These are phyloP conservation scores for Candida labiduridarum DNA, from an alignment of 1,139 yeast species.

Conservation along the genomic window DNA sequence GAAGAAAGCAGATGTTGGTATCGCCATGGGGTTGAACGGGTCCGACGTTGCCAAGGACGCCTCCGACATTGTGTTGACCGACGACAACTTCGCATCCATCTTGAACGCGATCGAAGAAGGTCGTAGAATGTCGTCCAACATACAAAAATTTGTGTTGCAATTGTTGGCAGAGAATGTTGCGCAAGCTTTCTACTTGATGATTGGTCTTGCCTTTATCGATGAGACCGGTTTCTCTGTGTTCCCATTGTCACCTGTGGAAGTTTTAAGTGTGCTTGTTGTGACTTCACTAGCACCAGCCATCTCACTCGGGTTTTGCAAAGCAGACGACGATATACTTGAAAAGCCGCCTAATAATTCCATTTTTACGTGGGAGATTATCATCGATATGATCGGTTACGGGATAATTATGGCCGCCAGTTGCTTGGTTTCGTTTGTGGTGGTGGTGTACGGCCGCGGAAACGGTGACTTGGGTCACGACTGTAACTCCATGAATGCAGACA, in stretches of 20 bases:
- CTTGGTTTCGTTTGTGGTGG: conserved; percentile 64
- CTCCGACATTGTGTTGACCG: conserved; percentile 56
- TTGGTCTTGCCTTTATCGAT: conserved; percentile 74
- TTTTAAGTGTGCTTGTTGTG: conserved; percentile 76
- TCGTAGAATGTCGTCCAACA: conserved; percentile 77
- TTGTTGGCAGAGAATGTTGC: conserved; percentile 79
- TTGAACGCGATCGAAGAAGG: conserved; percentile 73
- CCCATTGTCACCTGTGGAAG: conserved; percentile 81
- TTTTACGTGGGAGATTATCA: conserved; percentile 68
- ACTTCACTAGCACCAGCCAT: conserved; percentile 85
- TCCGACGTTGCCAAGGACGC: too few relatives aligned
- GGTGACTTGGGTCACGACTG: conserved; percentile 72
- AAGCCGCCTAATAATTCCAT: conserved; percentile 66
- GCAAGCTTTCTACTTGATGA: conserved; percentile 70
- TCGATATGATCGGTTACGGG: conserved; percentile 79
- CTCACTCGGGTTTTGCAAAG: conserved; percentile 58
- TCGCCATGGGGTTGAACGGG: conserved; percentile 48
- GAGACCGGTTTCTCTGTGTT: conserved; percentile 62
- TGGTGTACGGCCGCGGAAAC: conserved; percentile 66
- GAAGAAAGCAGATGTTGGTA: conserved; percentile 82
- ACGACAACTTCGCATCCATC: conserved; percentile 54
- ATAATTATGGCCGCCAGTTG: conserved; percentile 74
- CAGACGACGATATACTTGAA: conserved; percentile 38
- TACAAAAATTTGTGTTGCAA: conserved; percentile 79
- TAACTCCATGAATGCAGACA: conserved; percentile 36